phyloP scores from a whole-genome alignment of 2,329 filamentous ascomycete genomes.

The Calonectria crousiana region DNA sequence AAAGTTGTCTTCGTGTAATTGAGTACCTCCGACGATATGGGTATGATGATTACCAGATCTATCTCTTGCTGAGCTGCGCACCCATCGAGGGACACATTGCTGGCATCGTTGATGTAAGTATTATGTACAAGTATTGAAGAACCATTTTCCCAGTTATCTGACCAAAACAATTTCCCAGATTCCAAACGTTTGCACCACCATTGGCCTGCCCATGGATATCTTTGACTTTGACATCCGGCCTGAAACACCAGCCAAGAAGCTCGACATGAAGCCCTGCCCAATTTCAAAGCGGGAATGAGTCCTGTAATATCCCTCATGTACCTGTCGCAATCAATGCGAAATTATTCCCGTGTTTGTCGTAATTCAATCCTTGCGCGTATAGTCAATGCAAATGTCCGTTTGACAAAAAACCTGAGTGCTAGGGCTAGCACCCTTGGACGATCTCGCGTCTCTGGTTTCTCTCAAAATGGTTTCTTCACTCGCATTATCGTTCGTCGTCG shows the following conservation, averaged over 20 bases:
- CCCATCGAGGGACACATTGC: constrained; percentile 90
- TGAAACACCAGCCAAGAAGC: constrained; percentile 58
- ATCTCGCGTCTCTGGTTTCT: not conserved
- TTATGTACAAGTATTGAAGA: not conserved
- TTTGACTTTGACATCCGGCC: constrained; percentile 94
- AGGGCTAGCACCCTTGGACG: not conserved
- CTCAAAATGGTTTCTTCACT: constrained; percentile 8
- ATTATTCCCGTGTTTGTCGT: not conserved
- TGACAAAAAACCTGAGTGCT: constrained; percentile 3
- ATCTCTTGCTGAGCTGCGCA: constrained; percentile 86
- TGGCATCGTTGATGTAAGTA: constrained; percentile 79
- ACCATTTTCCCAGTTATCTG: not conserved
- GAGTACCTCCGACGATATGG: constrained; percentile 53
- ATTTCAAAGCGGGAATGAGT: constrained; percentile 23
- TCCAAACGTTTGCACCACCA: constrained; percentile 89
- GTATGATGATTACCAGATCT: constrained; percentile 81
- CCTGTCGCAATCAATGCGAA: not conserved
- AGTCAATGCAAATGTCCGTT: constrained; percentile 14
- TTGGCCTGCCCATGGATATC: constrained; percentile 91
- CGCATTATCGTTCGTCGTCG: not conserved
- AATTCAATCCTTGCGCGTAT: not conserved
- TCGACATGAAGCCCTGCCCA: constrained; percentile 44
- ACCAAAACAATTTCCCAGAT: constrained; percentile 56
- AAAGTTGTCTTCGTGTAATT: constrained; percentile 74
- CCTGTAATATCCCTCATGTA: not conserved